A percentile compares a stretch with the other conserved stretches of the same genome.
phyloP scores from a whole-genome alignment of 2,329 filamentous ascomycete species.

The Pestalotiopsis sp. region DNA sequence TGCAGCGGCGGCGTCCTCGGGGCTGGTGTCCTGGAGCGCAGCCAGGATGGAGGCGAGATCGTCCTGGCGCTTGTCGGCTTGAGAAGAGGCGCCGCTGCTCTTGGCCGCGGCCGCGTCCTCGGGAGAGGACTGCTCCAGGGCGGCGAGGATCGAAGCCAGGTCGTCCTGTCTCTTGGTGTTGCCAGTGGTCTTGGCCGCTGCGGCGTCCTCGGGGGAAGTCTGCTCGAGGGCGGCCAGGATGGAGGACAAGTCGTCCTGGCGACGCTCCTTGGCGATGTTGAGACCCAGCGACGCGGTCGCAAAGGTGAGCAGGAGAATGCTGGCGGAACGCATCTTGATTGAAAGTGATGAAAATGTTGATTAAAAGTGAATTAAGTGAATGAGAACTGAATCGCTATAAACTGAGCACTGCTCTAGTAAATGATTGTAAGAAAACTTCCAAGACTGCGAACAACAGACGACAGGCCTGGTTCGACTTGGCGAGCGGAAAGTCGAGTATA shows the following conservation, averaged over 20 bases:
- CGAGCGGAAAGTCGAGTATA: not conserved
- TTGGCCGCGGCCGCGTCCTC: slow-evolving; percentile 10
- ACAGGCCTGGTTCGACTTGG: slow-evolving; percentile 3
- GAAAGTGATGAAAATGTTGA: not conserved
- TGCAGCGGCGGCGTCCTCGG: slow-evolving; percentile 2
- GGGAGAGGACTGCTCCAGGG: not conserved
- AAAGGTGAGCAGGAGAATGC: slow-evolving; percentile 6
- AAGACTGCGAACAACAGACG: not conserved
- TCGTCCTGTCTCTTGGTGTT: not conserved
- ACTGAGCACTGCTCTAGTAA: slow-evolving; percentile 11
- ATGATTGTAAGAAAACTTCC: not conserved
- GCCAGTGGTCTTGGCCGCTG: not conserved
- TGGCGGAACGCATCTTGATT: slow-evolving; percentile 10
- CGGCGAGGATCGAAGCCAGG: slow-evolving; percentile 6
- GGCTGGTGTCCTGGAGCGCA: slow-evolving; percentile 1
- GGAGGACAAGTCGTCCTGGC: slow-evolving; percentile 4
- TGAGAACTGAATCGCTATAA: not conserved
- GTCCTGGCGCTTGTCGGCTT: slow-evolving; percentile 7
- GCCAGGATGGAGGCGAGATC: slow-evolving; percentile 9
- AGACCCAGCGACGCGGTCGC: slow-evolving; percentile 9
- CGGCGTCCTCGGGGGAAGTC: slow-evolving; percentile 4
- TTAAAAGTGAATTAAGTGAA: not conserved
- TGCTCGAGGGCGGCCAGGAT: slow-evolving; percentile 4
- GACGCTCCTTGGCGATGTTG: slow-evolving; percentile 10
- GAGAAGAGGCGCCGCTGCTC: not conserved